A percentile compares a stretch with the other conserved stretches of the same genome.
phyloP scores from a whole-genome alignment of 2,329 filamentous ascomycete genomes.

The Penicillium sp. region DNA sequence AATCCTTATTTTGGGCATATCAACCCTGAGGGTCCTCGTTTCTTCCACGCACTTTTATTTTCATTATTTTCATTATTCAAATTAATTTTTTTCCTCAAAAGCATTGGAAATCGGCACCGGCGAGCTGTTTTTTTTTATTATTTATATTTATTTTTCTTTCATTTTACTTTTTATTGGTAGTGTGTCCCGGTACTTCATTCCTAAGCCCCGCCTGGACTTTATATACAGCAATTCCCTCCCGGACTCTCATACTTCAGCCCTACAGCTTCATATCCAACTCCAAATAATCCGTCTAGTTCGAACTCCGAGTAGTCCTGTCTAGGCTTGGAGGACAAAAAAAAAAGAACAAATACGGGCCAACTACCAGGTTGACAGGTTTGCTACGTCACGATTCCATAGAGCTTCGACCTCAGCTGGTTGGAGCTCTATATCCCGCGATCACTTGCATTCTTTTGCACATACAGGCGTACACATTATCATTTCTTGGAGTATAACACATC shows the following conservation, averaged over 20 bases:
- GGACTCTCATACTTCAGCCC: constrained; percentile 24
- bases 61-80: background rate
- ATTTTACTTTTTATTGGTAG: background rate
- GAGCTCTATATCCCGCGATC: constrained; percentile 11
- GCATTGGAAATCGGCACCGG: constrained; percentile 21
- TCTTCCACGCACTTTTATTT: constrained; percentile 4
- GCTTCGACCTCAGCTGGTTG: constrained; percentile 18
- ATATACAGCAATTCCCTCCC: constrained; percentile 16
- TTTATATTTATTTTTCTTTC: background rate
- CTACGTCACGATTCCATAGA: constrained; percentile 29
- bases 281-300: background rate
- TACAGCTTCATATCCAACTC: constrained; percentile 9
- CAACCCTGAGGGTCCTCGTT: background rate
- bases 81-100: constrained; percentile 3
- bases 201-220: constrained; percentile 9
- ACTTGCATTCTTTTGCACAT: constrained; percentile 6
- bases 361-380: constrained; percentile 9
- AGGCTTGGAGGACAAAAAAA: background rate
- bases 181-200: background rate
- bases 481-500: background rate
- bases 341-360: constrained; percentile 1
- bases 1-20: background rate
- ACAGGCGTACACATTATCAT: background rate
- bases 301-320: background rate
- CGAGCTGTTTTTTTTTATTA: constrained; percentile 10